Base-by-base conservation (phyloP, 352 stramenopile species). In the Phytopythium boreale region DNA sequence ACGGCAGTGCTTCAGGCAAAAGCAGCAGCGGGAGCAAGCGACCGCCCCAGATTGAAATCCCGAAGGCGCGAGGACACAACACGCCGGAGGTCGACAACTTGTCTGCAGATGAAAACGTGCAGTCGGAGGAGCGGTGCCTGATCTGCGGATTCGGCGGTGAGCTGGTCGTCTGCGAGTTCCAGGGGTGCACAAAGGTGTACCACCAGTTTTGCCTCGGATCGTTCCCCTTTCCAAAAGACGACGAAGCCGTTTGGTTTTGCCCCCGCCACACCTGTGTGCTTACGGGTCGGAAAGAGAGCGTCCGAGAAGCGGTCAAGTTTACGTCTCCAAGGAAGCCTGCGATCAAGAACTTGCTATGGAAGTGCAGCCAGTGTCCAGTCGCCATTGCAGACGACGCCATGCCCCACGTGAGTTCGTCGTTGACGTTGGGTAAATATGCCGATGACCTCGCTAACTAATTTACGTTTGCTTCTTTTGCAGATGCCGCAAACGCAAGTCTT, bases 131-230 rank as follows among this genome's bases (percentile, higher is more conserved):
- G 59, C 79, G 84, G 14, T 96, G 87, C 44, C 66, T 93, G 24
- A 65, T 96, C 19, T 96, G 87, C 61, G 79, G 81, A 8, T 92
- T 92, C 67, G 85, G 84, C 27, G 87, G 87, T 36, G 87, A 96
- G 49, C 58, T 96, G 6, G 84, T 94, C 26, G 79, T 96, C 15
- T 96, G 87, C 64, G 87, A 96, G 63, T 94, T 93, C 58, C 71
- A 70, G 43, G 76, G 69, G 0, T 96, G 87, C 60, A 88, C 84
- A 14, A 96, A 96, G 68, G 87, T 96, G 22, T 96, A 94, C 56
- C 87, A 96, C 60, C 85, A 93, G 65, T 92, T 93, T 68, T 96
- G 87, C 69, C 66, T 96, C 26, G 85, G 86, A 0, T 76, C 78
- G 27, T 94, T 86, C 62, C 79, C 86, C 10, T 93, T 93, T 47